Base-by-base conservation (phyloP, 2,329 filamentous ascomycete species). In the Diaporthe destruens region DNA sequence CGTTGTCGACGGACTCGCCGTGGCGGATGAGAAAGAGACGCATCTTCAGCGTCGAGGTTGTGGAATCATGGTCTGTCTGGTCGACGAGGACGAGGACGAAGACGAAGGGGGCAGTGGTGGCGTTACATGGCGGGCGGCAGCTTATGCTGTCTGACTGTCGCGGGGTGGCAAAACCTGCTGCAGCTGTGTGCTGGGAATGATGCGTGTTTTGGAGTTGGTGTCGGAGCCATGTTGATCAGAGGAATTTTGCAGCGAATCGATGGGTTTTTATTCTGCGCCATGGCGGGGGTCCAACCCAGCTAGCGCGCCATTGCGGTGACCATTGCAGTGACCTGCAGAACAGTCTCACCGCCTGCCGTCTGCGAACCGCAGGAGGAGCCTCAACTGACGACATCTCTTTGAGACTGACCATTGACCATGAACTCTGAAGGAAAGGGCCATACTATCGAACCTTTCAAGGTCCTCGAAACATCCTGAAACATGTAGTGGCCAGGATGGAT, bases 1-100 rank as follows among this genome's bases (percentile, higher is more conserved):
- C 92, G 81, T 98, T 98, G 83, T 98, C 93, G 76, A 97, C 93
- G 20, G 94, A 96, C 84, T 98, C 95, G 79, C 92, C 95, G 86
- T 98, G 95, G 71, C 95, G 91, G 78, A 97, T 90, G 77, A 98
- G 87, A 78, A 95, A 90, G 71, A 98, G 81, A 79, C 87, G 87
- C 68, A 70, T 70, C 51, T 61, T 70, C 68, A 70, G 68, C 68
- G 55, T 70, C 68, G 55, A 23, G 8, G 57, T n/a, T 56, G 36
- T 7, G 54, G 23, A 39, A 70, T 34, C 68, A 70, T 70, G 18
- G 18, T 5, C 29, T 29, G 29, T 29, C 29, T 29, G 29, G 2
- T 53, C 44, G 32, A 39, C 25, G 68, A 34, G 14, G 36, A 39
- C 36, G 39, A 14, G 12, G 39, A 42, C 39, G 39, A 42, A 12